These are phyloP conservation scores for Neofusicoccum parvum DNA, from an alignment of 2,329 filamentous ascomycete genomes.

Conservation along the genomic window DNA sequence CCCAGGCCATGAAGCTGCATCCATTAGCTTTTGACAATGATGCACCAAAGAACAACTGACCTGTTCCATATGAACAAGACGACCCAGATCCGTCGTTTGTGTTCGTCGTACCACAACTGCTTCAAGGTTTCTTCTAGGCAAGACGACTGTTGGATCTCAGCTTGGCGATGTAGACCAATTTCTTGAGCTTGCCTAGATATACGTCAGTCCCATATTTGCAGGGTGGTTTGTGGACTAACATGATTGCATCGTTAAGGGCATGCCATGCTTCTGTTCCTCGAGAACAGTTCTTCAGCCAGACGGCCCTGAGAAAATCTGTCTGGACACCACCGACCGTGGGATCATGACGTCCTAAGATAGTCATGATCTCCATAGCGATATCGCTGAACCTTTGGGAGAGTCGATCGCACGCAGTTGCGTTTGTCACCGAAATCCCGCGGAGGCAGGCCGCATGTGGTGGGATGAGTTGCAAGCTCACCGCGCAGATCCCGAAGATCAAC, in stretches of 20 bases:
- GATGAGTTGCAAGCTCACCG: constrained; percentile 2
- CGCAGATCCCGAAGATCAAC: not conserved
- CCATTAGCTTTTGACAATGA: not conserved
- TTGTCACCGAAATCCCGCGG: not conserved
- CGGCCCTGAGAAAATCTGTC: constrained; percentile 5
- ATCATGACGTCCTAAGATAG: not conserved
- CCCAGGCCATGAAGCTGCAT: constrained; percentile 3
- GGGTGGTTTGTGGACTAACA: not conserved
- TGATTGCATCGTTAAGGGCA: not conserved
- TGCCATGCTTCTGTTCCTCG: constrained; percentile 10
- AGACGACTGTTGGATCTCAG: not conserved
- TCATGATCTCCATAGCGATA: constrained; percentile 6
- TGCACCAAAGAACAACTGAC: not conserved
- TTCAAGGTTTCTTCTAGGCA: not conserved
- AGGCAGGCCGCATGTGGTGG: not conserved
- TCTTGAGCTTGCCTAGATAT: not conserved
- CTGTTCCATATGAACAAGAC: constrained; percentile 7
- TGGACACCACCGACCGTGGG: constrained; percentile 1
- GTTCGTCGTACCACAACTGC: constrained; percentile 6
- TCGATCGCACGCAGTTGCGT: not conserved
- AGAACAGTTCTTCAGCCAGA: constrained; percentile 3
- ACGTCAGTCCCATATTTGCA: not conserved
- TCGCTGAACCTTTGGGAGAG: not conserved
- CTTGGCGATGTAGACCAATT: constrained; percentile 6
- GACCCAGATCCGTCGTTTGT: constrained; percentile 6